phyloP scores from a whole-genome alignment of 2,329 filamentous ascomycete genomes.

The Trichoderma sp. region DNA sequence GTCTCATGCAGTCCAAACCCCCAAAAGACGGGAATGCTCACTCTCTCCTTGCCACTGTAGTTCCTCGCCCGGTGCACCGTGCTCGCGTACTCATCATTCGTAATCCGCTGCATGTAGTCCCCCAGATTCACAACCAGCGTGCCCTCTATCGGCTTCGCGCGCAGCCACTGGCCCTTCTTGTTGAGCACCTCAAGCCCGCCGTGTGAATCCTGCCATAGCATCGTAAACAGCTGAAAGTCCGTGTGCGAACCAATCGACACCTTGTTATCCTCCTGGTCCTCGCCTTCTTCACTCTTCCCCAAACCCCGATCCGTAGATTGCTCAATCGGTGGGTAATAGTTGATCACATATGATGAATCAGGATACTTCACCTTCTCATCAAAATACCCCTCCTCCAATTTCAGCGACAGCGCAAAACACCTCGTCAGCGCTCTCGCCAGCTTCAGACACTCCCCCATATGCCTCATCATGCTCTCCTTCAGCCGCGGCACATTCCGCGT shows the following conservation, averaged over 20 bases:
- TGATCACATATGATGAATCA: constrained; percentile 41
- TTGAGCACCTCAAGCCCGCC: constrained; percentile 45
- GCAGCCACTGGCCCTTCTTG: constrained; percentile 39
- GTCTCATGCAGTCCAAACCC: constrained; percentile 40
- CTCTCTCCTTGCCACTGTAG: constrained; percentile 35
- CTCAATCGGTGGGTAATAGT: constrained; percentile 37
- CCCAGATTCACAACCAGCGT: constrained; percentile 52
- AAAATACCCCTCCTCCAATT: constrained; percentile 53
- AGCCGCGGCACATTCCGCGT: constrained; percentile 48
- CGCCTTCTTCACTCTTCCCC: neutral
- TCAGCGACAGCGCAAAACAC: constrained; percentile 53
- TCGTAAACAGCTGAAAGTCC: constrained; percentile 51
- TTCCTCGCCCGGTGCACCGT: constrained; percentile 50
- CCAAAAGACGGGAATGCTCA: constrained; percentile 49
- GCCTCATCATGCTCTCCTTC: constrained; percentile 43
- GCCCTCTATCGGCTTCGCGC: constrained; percentile 38
- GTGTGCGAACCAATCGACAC: constrained; percentile 51
- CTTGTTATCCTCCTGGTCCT: neutral
- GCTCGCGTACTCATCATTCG: constrained; percentile 47
- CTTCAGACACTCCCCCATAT: constrained; percentile 47
- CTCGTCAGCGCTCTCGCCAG: constrained; percentile 50
- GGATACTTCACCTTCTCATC: constrained; percentile 53
- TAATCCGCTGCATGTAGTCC: constrained; percentile 50
- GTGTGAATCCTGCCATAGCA: constrained; percentile 43
- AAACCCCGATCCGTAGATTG: neutral